A percentile compares a stretch with the other conserved stretches of the same genome.
phyloP scores from a whole-genome alignment of 345 rosid genomes.

The Draba incana region DNA sequence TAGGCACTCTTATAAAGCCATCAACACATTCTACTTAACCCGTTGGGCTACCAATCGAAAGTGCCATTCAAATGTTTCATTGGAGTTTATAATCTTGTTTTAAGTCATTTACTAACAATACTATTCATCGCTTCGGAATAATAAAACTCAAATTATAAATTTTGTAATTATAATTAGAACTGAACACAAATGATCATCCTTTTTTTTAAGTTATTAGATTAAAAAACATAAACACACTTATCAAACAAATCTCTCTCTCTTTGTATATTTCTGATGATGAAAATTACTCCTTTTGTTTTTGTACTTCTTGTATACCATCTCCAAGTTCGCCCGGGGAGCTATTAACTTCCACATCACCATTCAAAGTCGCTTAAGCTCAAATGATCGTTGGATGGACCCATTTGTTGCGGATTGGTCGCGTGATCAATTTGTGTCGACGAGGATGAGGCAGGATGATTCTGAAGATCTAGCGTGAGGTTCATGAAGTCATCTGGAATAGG shows the following conservation, averaged over 20 bases:
- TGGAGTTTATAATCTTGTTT: too few species aligned
- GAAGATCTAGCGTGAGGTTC: slow-evolving; percentile 20
- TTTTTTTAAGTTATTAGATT: slow-evolving; percentile 1
- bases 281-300: neutral
- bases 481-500: slow-evolving; percentile 28
- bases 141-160: neutral
- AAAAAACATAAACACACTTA: slow-evolving; percentile 1
- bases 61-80: too few species aligned
- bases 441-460: slow-evolving; percentile 26
- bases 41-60: too few species aligned
- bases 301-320: slow-evolving; percentile 21
- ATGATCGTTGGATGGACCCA: slow-evolving; percentile 21
- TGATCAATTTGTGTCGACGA: slow-evolving; percentile 19
- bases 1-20: too few species aligned
- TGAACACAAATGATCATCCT: neutral
- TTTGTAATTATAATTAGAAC: neutral
- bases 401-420: neutral
- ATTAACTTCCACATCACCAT: slow-evolving; percentile 26
- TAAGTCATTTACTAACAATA: too few species aligned
- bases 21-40: too few species aligned
- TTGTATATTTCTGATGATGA: slow-evolving; percentile 8
- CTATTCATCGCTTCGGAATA: too few species aligned
- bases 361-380: slow-evolving; percentile 10
- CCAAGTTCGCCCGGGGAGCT: neutral
- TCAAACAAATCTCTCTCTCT: neutral